Conservation (phyloP, 352 stramenopile genomes). For the Phytophthora meadii region DNA sequence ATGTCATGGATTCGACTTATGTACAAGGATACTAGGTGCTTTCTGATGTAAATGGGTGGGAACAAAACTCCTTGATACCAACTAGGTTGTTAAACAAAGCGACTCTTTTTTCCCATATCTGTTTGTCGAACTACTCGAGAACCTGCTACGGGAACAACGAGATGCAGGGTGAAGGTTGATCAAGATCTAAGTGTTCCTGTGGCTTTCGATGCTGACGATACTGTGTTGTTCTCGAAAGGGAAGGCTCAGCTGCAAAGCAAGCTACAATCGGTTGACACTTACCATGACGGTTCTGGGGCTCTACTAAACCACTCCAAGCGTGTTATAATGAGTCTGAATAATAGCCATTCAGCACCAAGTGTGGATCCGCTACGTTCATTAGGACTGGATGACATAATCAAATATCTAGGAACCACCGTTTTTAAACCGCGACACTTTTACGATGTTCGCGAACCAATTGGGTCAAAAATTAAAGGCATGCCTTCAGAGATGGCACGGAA, state of each 20-base stretch:
- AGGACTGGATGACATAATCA: neutral
- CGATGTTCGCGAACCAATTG: neutral
- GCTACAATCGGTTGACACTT: neutral
- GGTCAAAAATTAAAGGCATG: neutral
- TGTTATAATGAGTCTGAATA: slow-evolving; percentile 3
- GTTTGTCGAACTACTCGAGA: slow-evolving; percentile 1
- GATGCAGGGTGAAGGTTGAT: neutral
- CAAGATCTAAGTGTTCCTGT: neutral
- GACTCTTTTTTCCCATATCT: neutral
- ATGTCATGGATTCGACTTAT: no score
- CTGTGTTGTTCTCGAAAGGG: slow-evolving; percentile 1
- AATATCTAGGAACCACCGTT: slow-evolving; percentile 9
- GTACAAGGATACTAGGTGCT: no score
- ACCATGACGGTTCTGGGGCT: slow-evolving; percentile 2
- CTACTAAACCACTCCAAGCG: slow-evolving; percentile 11
- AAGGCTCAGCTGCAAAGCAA: neutral
- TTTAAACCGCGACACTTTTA: neutral
- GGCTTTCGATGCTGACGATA: slow-evolving; percentile 14
- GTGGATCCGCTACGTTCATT: neutral
- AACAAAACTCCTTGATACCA: neutral
- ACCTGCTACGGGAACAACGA: neutral
- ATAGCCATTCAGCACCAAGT: neutral
- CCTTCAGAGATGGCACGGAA: neutral
- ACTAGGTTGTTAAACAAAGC: neutral
- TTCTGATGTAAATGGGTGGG: no score